A percentile compares a stretch with the other conserved stretches of the same genome.
Conservation (phyloP, 2,329 filamentous ascomycete species). For the Raffaelea albimanens region DNA sequence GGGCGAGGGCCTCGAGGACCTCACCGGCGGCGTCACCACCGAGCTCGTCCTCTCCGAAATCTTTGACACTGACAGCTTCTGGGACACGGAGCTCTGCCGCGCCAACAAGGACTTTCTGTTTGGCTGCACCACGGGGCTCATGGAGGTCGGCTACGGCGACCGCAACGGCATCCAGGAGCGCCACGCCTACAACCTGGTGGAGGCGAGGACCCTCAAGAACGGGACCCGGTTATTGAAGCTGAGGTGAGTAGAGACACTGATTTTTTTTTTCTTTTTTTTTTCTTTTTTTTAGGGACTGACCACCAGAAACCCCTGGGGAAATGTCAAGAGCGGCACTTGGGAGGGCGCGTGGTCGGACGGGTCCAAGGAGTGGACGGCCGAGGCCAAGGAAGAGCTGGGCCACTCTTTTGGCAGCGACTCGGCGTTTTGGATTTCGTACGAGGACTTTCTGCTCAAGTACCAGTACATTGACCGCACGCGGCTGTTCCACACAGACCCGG, state of each 20-base stretch:
- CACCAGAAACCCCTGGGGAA: conserved; percentile 64
- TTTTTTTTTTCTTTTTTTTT: background rate
- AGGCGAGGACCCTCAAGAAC: conserved; percentile 42
- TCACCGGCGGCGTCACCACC: conserved; percentile 57
- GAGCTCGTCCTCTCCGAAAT: conserved; percentile 59
- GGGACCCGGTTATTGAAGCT: conserved; percentile 56
- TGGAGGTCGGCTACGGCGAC: conserved; percentile 34
- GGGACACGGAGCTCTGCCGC: conserved; percentile 66
- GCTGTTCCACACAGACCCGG: conserved; percentile 42
- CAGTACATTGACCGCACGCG: conserved; percentile 49
- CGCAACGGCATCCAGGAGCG: conserved; percentile 48
- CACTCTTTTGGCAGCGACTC: conserved; percentile 73
- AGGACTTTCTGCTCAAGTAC: conserved; percentile 49
- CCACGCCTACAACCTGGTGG: conserved; percentile 53
- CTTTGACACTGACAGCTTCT: conserved; percentile 67
- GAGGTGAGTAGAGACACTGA: conserved; percentile 24
- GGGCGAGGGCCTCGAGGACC: conserved; percentile 49
- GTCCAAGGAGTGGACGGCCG: conserved; percentile 73
- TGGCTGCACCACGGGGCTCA: conserved; percentile 43
- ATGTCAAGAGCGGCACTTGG: conserved; percentile 68
- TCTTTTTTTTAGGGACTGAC: conserved; percentile 10
- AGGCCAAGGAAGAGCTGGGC: conserved; percentile 63
- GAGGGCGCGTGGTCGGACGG: conserved; percentile 73
- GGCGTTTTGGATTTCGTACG: conserved; percentile 51
- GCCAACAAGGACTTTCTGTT: conserved; percentile 73